Conservation (phyloP, 352 stramenopile species). For the Halophytophthora batemanensis region DNA sequence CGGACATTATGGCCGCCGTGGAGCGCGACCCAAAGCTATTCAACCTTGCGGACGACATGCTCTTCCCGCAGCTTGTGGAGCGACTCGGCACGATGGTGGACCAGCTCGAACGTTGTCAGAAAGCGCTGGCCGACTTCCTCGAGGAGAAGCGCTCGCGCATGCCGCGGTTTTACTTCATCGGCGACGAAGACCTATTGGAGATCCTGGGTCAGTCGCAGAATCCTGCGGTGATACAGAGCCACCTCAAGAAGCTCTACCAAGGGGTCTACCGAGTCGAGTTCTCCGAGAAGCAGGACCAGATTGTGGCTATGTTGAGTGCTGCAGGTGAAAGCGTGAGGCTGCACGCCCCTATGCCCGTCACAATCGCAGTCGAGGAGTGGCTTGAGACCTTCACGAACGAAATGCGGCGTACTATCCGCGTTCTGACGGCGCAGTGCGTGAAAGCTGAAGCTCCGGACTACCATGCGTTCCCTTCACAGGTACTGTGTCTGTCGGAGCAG, state of each 20-base stretch:
- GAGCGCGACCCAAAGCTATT: constrained; percentile 91
- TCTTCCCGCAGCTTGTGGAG: constrained; percentile 87
- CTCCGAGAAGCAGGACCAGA: constrained; percentile 73
- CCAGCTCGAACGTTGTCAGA: constrained; percentile 93
- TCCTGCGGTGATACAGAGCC: constrained; percentile 91
- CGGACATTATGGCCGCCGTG: constrained; percentile 90
- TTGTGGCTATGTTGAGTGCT: constrained; percentile 86
- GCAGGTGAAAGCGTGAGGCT: constrained; percentile 84
- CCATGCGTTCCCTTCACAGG: constrained; percentile 86
- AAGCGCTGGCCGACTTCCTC: constrained; percentile 93
- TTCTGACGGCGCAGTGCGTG: constrained; percentile 76
- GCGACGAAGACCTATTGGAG: constrained; percentile 94
- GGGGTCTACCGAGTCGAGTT: constrained; percentile 92
- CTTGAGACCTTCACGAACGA: constrained; percentile 89
- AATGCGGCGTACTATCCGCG: constrained; percentile 89
- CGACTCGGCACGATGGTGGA: constrained; percentile 86
- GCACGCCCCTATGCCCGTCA: constrained; percentile 81
- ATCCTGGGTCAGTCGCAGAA: constrained; percentile 94
- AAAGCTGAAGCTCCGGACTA: constrained; percentile 79
- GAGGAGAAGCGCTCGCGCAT: constrained; percentile 92
- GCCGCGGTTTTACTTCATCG: constrained; percentile 97
- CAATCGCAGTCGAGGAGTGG: constrained; percentile 92
- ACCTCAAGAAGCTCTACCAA: constrained; percentile 97
- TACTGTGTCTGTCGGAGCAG: constrained; percentile 90
- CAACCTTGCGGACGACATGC: constrained; percentile 88